A percentile compares a stretch with the other conserved stretches of the same genome.
Conservation (phyloP, 306 rosid species). For the peach (Prunus persica) region Prunus_persica_NCBIv2 NC_034011.1:27236501-27237000, state of each 20-base stretch:
- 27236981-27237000: too few relatives aligned
- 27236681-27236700: slow-evolving; percentile 91
- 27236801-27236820: slow-evolving; percentile 91
- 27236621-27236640: slow-evolving; percentile 80
- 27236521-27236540: too few relatives aligned
- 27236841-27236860: slow-evolving; percentile 84
- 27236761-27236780: slow-evolving; percentile 92
- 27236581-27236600: slow-evolving; percentile 87
- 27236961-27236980: too few relatives aligned
- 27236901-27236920: not conserved
- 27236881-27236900: slow-evolving; percentile 57
- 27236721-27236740: slow-evolving; percentile 97
- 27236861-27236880: slow-evolving; percentile 60
- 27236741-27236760: slow-evolving; percentile 95
- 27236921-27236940: too few relatives aligned
- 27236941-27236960: too few relatives aligned
- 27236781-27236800: slow-evolving; percentile 98
- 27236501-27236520: too few relatives aligned
- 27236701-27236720: slow-evolving; percentile 97
- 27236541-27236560: not conserved
- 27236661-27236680: slow-evolving; percentile 77
- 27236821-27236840: slow-evolving; percentile 97
- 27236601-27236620: slow-evolving; percentile 68
- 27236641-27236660: slow-evolving; percentile 82
- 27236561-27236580: not conserved